phyloP scores from a whole-genome alignment of 768 basidiomycete genomes.

The Leccinum fibrillosum region DNA sequence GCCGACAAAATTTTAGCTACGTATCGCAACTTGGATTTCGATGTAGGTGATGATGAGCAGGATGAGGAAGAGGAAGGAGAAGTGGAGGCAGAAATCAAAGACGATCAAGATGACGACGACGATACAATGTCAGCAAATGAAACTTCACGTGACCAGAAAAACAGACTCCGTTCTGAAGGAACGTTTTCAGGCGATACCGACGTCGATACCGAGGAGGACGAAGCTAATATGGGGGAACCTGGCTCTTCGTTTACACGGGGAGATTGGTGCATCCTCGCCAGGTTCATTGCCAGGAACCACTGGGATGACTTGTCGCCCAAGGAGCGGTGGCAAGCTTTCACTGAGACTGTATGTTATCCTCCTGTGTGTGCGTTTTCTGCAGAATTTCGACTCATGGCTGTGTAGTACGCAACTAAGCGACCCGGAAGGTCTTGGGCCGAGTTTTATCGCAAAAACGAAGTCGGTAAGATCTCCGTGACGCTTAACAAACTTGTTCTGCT shows the following conservation, averaged over 20 bases:
- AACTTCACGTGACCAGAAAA: slow-evolving; percentile 14
- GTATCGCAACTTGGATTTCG: slow-evolving; percentile 34
- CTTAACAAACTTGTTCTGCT: background rate
- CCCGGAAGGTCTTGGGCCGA: slow-evolving; percentile 59
- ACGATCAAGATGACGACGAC: slow-evolving; percentile 17
- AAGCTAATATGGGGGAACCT: slow-evolving; percentile 47
- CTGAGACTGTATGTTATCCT: slow-evolving; percentile 41
- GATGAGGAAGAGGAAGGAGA: slow-evolving; percentile 33
- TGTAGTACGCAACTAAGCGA: slow-evolving; percentile 47
- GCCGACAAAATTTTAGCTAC: slow-evolving; percentile 57
- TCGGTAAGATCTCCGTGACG: slow-evolving; percentile 35
- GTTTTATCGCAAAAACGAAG: slow-evolving; percentile 52
- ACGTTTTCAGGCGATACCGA: slow-evolving; percentile 15
- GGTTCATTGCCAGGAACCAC: slow-evolving; percentile 49
- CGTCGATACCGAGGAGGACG: slow-evolving; percentile 28
- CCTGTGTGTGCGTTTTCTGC: background rate
- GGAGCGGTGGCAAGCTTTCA: slow-evolving; percentile 57
- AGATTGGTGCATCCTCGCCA: slow-evolving; percentile 60
- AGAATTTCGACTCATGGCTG: slow-evolving; percentile 1
- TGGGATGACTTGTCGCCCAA: slow-evolving; percentile 41
- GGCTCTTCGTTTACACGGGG: slow-evolving; percentile 54
- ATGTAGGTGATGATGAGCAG: slow-evolving; percentile 34
- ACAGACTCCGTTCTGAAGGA: slow-evolving; percentile 21
- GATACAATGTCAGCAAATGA: slow-evolving; percentile 18
- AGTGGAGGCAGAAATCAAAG: slow-evolving; percentile 24